phyloP scores from a whole-genome alignment of 2,329 filamentous ascomycete genomes.

The Trichophyton rubrum region DNA sequence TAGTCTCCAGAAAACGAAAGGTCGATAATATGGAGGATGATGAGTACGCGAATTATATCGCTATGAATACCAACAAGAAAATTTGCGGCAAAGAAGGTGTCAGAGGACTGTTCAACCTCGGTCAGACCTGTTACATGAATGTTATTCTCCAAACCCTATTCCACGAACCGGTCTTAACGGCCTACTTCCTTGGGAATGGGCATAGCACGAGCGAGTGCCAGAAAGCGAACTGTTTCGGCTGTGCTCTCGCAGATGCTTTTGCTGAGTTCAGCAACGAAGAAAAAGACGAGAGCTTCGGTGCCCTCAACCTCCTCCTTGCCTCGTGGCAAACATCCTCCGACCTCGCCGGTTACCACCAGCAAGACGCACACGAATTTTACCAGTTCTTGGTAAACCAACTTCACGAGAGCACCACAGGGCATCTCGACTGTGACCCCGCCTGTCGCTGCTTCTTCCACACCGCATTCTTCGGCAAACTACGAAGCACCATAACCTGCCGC shows the following conservation, averaged over 20 bases:
- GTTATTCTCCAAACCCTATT: slow-evolving; percentile 88
- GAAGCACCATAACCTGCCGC: slow-evolving; percentile 81
- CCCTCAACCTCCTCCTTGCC: slow-evolving; percentile 74
- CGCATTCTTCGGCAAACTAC: slow-evolving; percentile 84
- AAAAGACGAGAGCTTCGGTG: slow-evolving; percentile 75
- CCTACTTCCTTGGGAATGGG: slow-evolving; percentile 84
- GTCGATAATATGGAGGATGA: slow-evolving; percentile 23
- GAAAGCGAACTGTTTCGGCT: slow-evolving; percentile 45
- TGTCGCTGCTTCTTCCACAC: slow-evolving; percentile 91
- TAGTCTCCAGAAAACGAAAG: slow-evolving; percentile 24
- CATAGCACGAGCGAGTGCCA: slow-evolving; percentile 68
- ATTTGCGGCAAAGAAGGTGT: slow-evolving; percentile 80
- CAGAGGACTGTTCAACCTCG: slow-evolving; percentile 89
- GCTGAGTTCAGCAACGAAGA: slow-evolving; percentile 49
- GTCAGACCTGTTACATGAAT: slow-evolving; percentile 97
- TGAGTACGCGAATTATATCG: slow-evolving; percentile 65
- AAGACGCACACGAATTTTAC: slow-evolving; percentile 95
- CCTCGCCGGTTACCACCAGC: slow-evolving; percentile 81
- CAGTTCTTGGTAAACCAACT: slow-evolving; percentile 89
- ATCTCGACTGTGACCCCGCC: slow-evolving; percentile 44
- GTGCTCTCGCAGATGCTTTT: slow-evolving; percentile 51
- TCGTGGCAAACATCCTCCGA: slow-evolving; percentile 59
- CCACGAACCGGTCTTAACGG: slow-evolving; percentile 82
- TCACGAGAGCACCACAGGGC: slow-evolving; percentile 63
- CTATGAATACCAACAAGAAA: slow-evolving; percentile 62